A percentile compares a stretch with the other conserved stretches of the same genome.
These are phyloP conservation scores for Umbelopsis ramanniana DNA, from an alignment of 192 early-diverging fungal species.

Conservation along the genomic window DNA sequence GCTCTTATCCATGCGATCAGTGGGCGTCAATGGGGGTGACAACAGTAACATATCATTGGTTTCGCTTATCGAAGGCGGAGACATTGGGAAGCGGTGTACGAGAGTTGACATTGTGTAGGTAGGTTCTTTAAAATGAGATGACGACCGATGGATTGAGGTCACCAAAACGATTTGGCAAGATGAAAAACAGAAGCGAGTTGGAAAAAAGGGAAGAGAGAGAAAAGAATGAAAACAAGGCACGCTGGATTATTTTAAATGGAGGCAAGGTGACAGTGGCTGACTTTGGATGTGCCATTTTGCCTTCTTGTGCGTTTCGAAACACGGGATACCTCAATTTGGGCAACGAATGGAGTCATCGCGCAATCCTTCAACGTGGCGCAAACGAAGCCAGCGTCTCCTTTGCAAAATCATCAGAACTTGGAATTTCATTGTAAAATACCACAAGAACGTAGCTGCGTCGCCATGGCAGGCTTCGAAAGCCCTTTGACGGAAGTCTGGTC, in stretches of 20 bases:
- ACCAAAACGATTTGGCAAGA: background rate
- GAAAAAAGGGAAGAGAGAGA: slow-evolving; percentile 13
- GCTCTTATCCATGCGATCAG: background rate
- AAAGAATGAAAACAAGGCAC: background rate
- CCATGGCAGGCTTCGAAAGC: too few species aligned
- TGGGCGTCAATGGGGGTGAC: slow-evolving; percentile 14
- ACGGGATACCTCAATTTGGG: slow-evolving; percentile 16
- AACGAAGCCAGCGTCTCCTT: background rate
- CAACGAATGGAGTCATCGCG: background rate
- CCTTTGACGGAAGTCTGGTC: too few species aligned
- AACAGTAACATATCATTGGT: background rate
- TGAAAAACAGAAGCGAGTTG: background rate
- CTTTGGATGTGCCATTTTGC: slow-evolving; percentile 15
- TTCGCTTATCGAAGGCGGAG: background rate
- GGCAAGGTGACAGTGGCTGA: slow-evolving; percentile 23
- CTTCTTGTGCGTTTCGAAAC: background rate
- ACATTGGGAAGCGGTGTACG: background rate
- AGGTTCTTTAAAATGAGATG: background rate
- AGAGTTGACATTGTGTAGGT: slow-evolving; percentile 11
- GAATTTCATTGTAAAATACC: too few species aligned
- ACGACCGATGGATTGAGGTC: background rate
- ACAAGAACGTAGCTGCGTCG: background rate
- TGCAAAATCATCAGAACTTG: too few species aligned
- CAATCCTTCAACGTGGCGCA: slow-evolving; percentile 1
- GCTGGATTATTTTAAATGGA: background rate